A percentile compares a stretch with the other conserved stretches of the same genome.
Evolutionary conservation across 179 eudicot species (phyloP).

Genomic region (Heliamphora pulchella): DNA sequence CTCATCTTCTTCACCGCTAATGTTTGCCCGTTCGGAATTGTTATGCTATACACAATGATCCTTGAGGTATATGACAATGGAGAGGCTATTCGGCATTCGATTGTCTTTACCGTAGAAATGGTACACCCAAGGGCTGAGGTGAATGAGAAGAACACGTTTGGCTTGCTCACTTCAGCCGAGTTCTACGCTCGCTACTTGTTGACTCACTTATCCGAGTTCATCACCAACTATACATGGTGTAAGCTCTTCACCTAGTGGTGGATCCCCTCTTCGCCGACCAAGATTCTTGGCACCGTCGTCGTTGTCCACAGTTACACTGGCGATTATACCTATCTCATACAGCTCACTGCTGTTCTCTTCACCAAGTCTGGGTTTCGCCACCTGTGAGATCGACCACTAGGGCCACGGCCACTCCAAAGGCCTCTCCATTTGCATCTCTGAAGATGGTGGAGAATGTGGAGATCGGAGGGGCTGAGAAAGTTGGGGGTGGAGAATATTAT

Average conservation of each 20-base stretch:
- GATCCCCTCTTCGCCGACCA: constrained; percentile 43
- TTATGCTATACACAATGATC: no score
- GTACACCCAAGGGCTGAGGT: constrained; percentile 77
- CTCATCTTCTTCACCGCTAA: no score
- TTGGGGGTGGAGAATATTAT: no score
- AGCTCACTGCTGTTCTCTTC: constrained; percentile 54
- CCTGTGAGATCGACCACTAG: constrained; percentile 81
- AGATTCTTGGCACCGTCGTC: constrained; percentile 35
- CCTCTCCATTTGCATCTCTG: constrained; percentile 58
- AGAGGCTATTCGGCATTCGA: no score
- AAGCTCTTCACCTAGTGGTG: constrained; percentile 78
- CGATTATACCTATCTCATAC: constrained; percentile 68
- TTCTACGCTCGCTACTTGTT: constrained; percentile 76
- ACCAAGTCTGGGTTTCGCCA: constrained; percentile 63
- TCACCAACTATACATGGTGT: constrained; percentile 55
- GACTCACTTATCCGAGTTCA: constrained; percentile 56
- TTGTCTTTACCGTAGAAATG: constrained; percentile 20
- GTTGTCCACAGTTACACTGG: constrained; percentile 84
- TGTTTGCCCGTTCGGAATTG: no score
- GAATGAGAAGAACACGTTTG: constrained; percentile 63
- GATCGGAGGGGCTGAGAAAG: no score
- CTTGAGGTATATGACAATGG: no score
- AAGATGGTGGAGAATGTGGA: neutral
- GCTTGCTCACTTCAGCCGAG: constrained; percentile 46
- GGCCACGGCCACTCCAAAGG: constrained; percentile 93